Conservation (phyloP, 176 grass and related monocot species). For the Oryza glumipatula region DNA sequence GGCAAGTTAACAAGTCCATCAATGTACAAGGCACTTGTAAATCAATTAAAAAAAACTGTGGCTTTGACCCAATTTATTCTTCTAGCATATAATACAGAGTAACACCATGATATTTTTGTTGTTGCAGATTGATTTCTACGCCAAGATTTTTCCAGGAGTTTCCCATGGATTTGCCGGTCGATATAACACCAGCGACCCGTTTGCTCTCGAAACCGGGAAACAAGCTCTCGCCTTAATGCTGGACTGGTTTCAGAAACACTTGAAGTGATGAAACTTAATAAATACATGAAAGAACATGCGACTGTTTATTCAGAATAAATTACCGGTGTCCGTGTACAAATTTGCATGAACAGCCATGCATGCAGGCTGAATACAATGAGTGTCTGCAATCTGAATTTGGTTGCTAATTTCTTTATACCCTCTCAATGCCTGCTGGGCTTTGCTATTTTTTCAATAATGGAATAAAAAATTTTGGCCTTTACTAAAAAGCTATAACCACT, state of each 20-base stretch:
- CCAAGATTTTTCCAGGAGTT: conserved; percentile 32
- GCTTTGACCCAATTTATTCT: too few species aligned
- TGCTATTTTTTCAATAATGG: too few species aligned
- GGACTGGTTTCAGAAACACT: conserved; percentile 39
- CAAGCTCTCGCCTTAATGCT: conserved; percentile 28
- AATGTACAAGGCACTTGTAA: neutral
- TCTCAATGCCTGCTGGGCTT: too few species aligned
- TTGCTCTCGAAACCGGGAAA: conserved; percentile 22
- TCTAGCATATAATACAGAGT: too few species aligned
- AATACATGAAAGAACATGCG: neutral
- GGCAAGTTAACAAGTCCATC: neutral
- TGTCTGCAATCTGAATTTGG: too few species aligned
- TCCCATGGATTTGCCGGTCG: conserved; percentile 40
- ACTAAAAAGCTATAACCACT: too few species aligned
- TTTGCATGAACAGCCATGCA: too few species aligned
- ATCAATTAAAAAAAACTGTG: neutral
- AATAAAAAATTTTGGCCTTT: too few species aligned
- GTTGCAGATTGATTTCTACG: conserved; percentile 37
- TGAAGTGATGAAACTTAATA: conserved; percentile 1
- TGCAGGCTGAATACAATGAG: too few species aligned
- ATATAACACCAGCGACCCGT: conserved; percentile 30
- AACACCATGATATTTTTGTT: neutral
- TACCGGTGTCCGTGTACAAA: neutral
- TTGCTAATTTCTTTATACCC: too few species aligned
- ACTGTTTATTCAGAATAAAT: neutral